Conservation (phyloP, 352 stramenopile species). For the Phytophthora agathidicida region DNA sequence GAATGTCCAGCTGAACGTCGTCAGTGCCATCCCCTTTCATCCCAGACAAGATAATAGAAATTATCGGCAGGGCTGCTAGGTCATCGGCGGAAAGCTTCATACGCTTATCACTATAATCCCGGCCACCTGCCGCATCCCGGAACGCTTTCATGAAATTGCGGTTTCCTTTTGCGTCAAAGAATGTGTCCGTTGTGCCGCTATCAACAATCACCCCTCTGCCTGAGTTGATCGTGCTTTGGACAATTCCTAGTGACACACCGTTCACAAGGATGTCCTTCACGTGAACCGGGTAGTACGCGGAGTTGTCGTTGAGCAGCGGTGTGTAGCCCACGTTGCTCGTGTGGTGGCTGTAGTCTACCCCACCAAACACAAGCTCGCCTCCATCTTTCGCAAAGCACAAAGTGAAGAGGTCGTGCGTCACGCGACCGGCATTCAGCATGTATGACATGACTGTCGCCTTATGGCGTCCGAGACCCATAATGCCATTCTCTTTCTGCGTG, state of each 20-base stretch:
- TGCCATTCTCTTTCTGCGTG: conserved; percentile 89
- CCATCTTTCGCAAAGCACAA: conserved; percentile 78
- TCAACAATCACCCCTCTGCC: conserved; percentile 86
- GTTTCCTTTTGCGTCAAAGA: conserved; percentile 61
- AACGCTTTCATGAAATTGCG: conserved; percentile 65
- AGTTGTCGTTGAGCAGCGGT: conserved; percentile 51
- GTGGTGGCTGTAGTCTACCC: conserved; percentile 80
- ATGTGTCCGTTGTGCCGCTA: conserved; percentile 87
- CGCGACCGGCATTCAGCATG: conserved; percentile 58
- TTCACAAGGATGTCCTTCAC: conserved; percentile 81
- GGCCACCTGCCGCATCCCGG: conserved; percentile 40
- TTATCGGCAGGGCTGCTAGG: conserved; percentile 51
- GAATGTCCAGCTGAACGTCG: conserved; percentile 70
- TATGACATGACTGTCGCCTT: conserved; percentile 71
- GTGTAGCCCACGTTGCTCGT: conserved; percentile 68
- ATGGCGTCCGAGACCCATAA: conserved; percentile 87
- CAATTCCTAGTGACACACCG: conserved; percentile 54
- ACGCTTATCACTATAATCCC: conserved; percentile 62
- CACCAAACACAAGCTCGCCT: conserved; percentile 80
- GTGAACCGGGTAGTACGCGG: conserved; percentile 79
- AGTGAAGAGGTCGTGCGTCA: conserved; percentile 77
- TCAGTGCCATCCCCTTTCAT: conserved; percentile 49
- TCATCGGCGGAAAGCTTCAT: conserved; percentile 56
- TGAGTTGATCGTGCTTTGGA: conserved; percentile 54
- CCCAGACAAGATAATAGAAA: conserved; percentile 72